Percentiles rank a stretch among this genome's conserved stretches.
These are phyloP conservation scores for Aspergillus transmontanensis DNA, from an alignment of 2,329 filamentous ascomycete species.

Conservation along the genomic window DNA sequence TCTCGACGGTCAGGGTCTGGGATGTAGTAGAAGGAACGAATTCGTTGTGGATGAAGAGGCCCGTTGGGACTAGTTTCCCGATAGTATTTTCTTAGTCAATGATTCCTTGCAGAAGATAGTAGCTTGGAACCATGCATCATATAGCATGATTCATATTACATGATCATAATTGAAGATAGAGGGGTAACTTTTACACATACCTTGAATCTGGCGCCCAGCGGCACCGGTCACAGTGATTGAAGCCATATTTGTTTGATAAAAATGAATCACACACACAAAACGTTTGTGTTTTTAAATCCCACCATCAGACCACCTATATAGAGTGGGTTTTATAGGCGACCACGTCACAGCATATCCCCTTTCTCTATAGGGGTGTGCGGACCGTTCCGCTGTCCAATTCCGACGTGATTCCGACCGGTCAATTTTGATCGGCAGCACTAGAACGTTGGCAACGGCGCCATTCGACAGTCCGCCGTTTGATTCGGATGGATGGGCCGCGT, in stretches of 20 bases:
- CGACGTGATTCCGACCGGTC: background rate
- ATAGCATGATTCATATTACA: background rate
- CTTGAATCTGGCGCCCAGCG: constrained; percentile 1
- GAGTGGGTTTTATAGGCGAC: background rate
- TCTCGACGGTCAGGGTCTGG: constrained; percentile 24
- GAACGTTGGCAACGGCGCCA: background rate
- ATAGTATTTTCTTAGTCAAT: background rate
- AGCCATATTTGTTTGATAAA: background rate
- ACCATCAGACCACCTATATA: background rate
- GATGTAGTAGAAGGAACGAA: constrained; percentile 24
- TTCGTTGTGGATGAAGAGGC: constrained; percentile 33
- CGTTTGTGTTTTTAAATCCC: background rate
- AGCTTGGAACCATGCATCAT: background rate
- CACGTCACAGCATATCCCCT: background rate
- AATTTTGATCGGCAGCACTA: background rate
- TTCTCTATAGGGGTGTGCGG: background rate
- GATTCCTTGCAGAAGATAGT: background rate
- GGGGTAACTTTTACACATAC: background rate
- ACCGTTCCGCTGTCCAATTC: background rate
- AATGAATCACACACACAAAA: background rate
- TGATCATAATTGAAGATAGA: background rate
- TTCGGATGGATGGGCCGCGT: background rate
- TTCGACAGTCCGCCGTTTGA: background rate
- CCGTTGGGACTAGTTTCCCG: constrained; percentile 24
- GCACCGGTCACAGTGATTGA: background rate